Base-by-base conservation (phyloP, 345 rosid species). In the Garcia nutans region DNA sequence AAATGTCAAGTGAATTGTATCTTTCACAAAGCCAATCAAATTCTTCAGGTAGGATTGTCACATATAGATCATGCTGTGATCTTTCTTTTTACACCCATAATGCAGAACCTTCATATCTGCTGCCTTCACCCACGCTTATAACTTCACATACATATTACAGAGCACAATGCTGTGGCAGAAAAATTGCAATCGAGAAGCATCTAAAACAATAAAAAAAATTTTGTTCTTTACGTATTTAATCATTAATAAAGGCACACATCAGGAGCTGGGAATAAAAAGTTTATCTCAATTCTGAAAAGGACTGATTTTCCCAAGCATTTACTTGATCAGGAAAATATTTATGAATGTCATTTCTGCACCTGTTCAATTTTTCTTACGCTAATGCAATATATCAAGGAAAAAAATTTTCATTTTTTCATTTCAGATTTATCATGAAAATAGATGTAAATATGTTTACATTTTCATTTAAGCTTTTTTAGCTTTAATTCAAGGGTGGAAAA, bases 21-120 rank as follows among this genome's bases (percentile, higher is more conserved):
- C 20, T 17, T 65, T 37, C 26, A 61, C n/a, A 2, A 19, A 37
- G 49, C 44, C 23, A 3, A 65, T 11, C 15, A 66, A 16, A 19
- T 22, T 37, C 6, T 37, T 54, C 17, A 0, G 3, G 6, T 66
- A n/a, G 0, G 8, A 31, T 37, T 66, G 70, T 31, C n/a, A 11
- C 16, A 65, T 65, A 44, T 12, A 44, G 26, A 44, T 12, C 41
- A 37, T 37, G 17, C 16, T 9, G 26, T 8, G 15, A 11, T 22
- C 17, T 66, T 20, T 16, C 11, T n/a, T n/a, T 37, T 37, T 3
- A 37, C 1, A 44, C 31, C 55, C 54, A 42, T n/a, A n/a, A 17
- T 11, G 7, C n/a, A 59, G 45, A 74, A 73, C 41, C 54, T 66
- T 67, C 52, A 66, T 24, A 60, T 37, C 13, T 67, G 45, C 54